Evolutionary conservation across 176 grass and related monocot genomes (phyloP).

Genomic region (Oryza nivara): DNA sequence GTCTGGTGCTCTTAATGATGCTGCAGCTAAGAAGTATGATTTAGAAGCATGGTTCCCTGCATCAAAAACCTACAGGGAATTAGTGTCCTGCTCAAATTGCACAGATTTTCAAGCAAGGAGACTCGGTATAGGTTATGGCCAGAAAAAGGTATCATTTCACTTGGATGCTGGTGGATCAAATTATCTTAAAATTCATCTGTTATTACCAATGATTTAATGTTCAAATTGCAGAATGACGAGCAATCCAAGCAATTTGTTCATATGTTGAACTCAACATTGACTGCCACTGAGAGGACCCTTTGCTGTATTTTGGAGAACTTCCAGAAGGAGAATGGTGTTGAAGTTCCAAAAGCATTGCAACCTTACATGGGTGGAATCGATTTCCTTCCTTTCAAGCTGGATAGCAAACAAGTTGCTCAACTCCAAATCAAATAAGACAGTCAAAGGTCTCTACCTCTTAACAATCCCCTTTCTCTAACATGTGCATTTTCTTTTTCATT

Average conservation of each 20-base stretch:
- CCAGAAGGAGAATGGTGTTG: conserved; percentile 79
- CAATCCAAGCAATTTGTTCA: conserved; percentile 91
- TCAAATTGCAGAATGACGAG: conserved; percentile 70
- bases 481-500: background rate
- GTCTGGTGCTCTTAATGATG: conserved; percentile 92
- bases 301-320: conserved; percentile 91
- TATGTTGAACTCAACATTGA: conserved; percentile 91
- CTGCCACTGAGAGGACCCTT: conserved; percentile 88
- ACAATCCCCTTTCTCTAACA: background rate
- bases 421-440: conserved; percentile 72
- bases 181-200: background rate
- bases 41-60: conserved; percentile 97
- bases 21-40: conserved; percentile 95
- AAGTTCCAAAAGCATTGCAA: conserved; percentile 68
- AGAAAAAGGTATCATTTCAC: conserved; percentile 72
- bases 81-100: conserved; percentile 95
- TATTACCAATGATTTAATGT: background rate
- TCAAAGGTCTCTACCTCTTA: conserved; percentile 38
- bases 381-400: conserved; percentile 80
- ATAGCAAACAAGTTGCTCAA: conserved; percentile 48
- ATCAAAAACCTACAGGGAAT: conserved; percentile 84
- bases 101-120: conserved; percentile 94
- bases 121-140: conserved; percentile 82
- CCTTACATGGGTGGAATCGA: conserved; percentile 70
- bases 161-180: conserved; percentile 1